These are phyloP conservation scores for Herpotrichia juniperi DNA, from an alignment of 2,329 filamentous ascomycete species.

Conservation along the genomic window DNA sequence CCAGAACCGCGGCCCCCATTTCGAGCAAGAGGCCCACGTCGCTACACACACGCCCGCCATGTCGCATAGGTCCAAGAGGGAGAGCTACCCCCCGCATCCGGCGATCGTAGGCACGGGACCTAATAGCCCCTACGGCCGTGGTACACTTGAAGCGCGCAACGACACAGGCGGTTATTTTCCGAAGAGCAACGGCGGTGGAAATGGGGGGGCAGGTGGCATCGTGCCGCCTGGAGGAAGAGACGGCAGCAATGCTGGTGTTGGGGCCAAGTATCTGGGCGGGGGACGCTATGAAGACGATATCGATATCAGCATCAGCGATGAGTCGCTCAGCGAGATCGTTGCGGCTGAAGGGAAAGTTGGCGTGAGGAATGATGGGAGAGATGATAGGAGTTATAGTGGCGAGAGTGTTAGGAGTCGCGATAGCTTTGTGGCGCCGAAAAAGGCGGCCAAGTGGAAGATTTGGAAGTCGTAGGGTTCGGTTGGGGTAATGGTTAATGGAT, in stretches of 20 bases:
- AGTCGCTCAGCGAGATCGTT: not conserved
- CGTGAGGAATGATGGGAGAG: not conserved
- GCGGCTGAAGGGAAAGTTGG: not conserved
- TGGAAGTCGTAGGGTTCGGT: not conserved
- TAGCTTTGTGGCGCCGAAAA: not conserved
- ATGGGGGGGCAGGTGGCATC: slow-evolving; percentile 14
- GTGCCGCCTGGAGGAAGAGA: not conserved
- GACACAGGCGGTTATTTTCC: slow-evolving; percentile 40
- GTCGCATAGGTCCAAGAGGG: slow-evolving; percentile 26
- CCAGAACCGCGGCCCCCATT: slow-evolving; percentile 31
- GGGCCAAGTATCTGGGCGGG: slow-evolving; percentile 34
- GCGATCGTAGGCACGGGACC: slow-evolving; percentile 44
- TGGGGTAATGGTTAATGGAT: not conserved
- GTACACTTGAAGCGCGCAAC: slow-evolving; percentile 35
- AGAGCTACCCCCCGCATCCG: slow-evolving; percentile 42
- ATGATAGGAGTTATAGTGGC: not conserved
- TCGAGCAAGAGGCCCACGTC: slow-evolving; percentile 39
- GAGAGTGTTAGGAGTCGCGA: not conserved
- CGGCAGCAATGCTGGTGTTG: slow-evolving; percentile 27
- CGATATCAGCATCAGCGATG: slow-evolving; percentile 9
- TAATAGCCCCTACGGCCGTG: slow-evolving; percentile 36
- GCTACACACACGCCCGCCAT: slow-evolving; percentile 25
- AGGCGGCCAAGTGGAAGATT: not conserved
- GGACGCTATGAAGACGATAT: slow-evolving; percentile 39
- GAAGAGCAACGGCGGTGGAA: slow-evolving; percentile 20